Conservation (phyloP, 2,329 filamentous ascomycete genomes). For the Decorospora gaudefroyi region DNA sequence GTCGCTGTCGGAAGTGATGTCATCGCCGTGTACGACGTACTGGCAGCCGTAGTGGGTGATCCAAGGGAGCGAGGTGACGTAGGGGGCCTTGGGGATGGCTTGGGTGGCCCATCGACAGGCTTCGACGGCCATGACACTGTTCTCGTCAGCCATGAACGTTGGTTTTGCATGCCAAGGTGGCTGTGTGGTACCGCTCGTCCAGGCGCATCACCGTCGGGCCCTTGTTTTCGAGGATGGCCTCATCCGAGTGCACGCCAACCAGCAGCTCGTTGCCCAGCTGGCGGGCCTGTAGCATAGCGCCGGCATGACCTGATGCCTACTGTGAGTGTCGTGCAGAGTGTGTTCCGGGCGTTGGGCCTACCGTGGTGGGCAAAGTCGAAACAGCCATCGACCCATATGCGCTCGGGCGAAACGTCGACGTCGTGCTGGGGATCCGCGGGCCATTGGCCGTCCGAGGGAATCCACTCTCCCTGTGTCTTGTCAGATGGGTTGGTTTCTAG, state of each 20-base stretch:
- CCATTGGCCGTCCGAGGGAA: constrained; percentile 62
- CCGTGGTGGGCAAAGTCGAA: constrained; percentile 99
- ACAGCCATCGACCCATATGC: constrained; percentile 98
- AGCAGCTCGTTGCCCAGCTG: constrained; percentile 86
- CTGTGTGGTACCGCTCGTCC: constrained; percentile 70
- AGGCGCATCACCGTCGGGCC: constrained; percentile 97
- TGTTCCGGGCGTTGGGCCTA: constrained; percentile 43
- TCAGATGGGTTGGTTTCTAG: neutral
- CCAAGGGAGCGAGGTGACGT: constrained; percentile 92
- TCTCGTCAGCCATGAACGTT: constrained; percentile 1
- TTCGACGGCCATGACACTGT: constrained; percentile 82
- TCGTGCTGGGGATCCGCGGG: constrained; percentile 68
- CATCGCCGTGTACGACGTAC: constrained; percentile 95
- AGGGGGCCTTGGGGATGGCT: constrained; percentile 83
- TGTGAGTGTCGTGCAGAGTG: constrained; percentile 5
- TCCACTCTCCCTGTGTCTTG: constrained; percentile 41
- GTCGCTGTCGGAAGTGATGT: constrained; percentile 91
- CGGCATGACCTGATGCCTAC: constrained; percentile 74
- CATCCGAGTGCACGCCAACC: constrained; percentile 93
- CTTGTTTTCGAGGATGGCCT: constrained; percentile 95
- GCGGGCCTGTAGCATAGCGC: constrained; percentile 93
- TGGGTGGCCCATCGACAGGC: constrained; percentile 93
- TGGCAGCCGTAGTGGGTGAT: constrained; percentile 94
- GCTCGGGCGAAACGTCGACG: constrained; percentile 63
- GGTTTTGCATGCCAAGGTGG: neutral